Evolutionary conservation across 176 grass and related monocot genomes (phyloP), one percentile per base, ranked within the genome.

Genomic region (Ensete glaucum): DNA sequence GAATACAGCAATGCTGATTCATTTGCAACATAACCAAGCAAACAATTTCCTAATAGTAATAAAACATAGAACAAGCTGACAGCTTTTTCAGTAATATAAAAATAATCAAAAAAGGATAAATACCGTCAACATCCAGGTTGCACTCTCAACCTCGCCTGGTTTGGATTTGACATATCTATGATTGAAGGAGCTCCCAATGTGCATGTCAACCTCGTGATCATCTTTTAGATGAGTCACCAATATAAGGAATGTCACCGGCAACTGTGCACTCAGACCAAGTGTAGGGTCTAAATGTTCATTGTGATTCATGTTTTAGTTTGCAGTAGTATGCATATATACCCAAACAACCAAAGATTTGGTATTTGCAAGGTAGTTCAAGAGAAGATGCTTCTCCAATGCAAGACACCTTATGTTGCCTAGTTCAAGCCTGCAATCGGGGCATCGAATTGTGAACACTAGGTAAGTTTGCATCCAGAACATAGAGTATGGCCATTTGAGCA

Each of bases 201-300:
- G 72, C 72, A 74, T 74, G 72, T 74, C 72, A 74, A 74, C 72
- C 72, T 74, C 57, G 72, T 74, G 72, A 74, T 74, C 72, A 74
- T 74, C 72, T 56, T 74, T 74, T 50, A 74, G 25, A 27, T 74
- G 53, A 57, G 53, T 34, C 53, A 74, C 72, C 24, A 74, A 74
- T n/a, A 56, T 27, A 74, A 10, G 53, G 53, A 57, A 74, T 74
- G 72, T 57, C 72, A 57, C 72, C 72, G 0, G 56, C 72, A 27
- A 74, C 21, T 2, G 53, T 74, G 72, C 72, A 74, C 12, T 74
- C 72, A 17, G 72, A 74, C 57, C 72, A 74, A 57, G 55, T 74
- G 9, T 74, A 74, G 22, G 72, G 72, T 57, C 72, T 57, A 10
- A 56, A 74, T 14, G 23, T 27, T 16, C 72, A 74, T 56, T 74